phyloP scores from a whole-genome alignment of 768 basidiomycete genomes.

The Steccherinum ochraceum region DNA sequence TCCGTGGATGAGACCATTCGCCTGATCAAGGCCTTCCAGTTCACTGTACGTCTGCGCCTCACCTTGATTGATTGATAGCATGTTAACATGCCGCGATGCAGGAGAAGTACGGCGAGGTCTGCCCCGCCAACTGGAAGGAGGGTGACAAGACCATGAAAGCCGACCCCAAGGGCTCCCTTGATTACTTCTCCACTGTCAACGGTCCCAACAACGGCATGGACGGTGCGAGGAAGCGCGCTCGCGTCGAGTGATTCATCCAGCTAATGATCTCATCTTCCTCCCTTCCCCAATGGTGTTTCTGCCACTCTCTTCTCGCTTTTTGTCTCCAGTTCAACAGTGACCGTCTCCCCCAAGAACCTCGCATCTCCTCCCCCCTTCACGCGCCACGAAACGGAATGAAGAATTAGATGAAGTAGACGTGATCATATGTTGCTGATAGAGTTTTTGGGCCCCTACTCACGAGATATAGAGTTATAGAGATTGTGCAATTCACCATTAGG shows the following conservation, averaged over 20 bases:
- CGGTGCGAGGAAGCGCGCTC: slow-evolving; percentile 50
- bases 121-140: slow-evolving; percentile 87
- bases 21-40: slow-evolving; percentile 91
- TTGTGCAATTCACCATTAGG: neutral
- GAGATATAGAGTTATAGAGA: neutral
- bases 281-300: neutral
- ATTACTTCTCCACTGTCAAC: slow-evolving; percentile 52
- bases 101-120: slow-evolving; percentile 90
- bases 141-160: slow-evolving; percentile 79
- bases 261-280: slow-evolving; percentile 9
- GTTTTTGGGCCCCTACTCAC: neutral
- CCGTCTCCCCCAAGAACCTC: neutral
- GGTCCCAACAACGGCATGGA: slow-evolving; percentile 18
- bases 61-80: neutral
- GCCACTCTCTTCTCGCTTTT: neutral
- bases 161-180: slow-evolving; percentile 63
- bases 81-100: slow-evolving; percentile 18
- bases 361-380: neutral
- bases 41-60: slow-evolving; percentile 45
- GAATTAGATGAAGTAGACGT: neutral
- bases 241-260: slow-evolving; percentile 35
- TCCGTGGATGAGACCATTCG: slow-evolving; percentile 91
- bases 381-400: neutral
- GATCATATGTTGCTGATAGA: neutral
- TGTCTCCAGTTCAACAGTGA: neutral